Conservation (phyloP, 2,329 filamentous ascomycete species). For the Pestalotiopsis sp. region DNA sequence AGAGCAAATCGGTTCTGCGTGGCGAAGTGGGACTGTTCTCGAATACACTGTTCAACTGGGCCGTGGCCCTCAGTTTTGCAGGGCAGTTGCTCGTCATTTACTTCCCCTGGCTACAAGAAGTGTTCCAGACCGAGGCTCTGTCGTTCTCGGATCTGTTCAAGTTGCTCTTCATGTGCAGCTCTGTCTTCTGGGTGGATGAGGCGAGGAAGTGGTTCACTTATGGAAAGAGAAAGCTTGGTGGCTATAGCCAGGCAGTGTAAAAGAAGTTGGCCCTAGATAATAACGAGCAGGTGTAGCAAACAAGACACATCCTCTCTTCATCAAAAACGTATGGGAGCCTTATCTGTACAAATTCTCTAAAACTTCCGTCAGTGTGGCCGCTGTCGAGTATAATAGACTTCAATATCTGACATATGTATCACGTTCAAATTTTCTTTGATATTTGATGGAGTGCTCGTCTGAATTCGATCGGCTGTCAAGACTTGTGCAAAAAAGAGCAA, state of each 20-base stretch:
- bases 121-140: slow-evolving; percentile 94
- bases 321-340: neutral
- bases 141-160: slow-evolving; percentile 72
- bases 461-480: too few relatives aligned
- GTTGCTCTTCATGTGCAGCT: slow-evolving; percentile 77
- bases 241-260: slow-evolving; percentile 69
- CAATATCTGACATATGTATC: neutral
- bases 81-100: slow-evolving; percentile 94
- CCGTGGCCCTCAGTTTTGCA: slow-evolving; percentile 79
- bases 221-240: slow-evolving; percentile 56
- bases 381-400: neutral
- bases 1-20: slow-evolving; percentile 83
- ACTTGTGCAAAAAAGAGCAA: too few relatives aligned
- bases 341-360: slow-evolving; percentile 8
- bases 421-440: neutral
- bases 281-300: neutral
- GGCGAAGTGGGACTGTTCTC: slow-evolving; percentile 83
- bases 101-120: slow-evolving; percentile 86
- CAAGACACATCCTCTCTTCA: neutral
- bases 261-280: slow-evolving; percentile 12
- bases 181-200: slow-evolving; percentile 95
- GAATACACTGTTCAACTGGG: slow-evolving; percentile 96
- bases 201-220: slow-evolving; percentile 77
- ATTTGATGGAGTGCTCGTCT: neutral
- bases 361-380: neutral